phyloP scores from a whole-genome alignment of 2,329 filamentous ascomycete genomes.

The Myriangium duriaei region DNA sequence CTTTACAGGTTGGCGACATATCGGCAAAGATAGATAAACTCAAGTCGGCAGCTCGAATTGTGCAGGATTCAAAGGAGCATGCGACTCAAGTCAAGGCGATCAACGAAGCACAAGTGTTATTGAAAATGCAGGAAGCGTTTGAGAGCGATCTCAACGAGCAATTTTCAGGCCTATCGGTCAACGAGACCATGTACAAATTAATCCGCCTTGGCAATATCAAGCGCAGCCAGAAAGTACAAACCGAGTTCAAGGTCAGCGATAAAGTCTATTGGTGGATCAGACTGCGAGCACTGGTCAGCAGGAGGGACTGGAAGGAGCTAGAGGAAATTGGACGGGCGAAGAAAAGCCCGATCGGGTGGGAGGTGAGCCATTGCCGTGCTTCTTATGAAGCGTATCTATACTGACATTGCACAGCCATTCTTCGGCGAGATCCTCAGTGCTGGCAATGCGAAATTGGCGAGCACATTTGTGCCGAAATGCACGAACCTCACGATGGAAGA shows the following conservation, averaged over 20 bases:
- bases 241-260: slow-evolving; percentile 85
- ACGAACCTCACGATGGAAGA: slow-evolving; percentile 55
- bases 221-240: slow-evolving; percentile 74
- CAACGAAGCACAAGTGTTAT: slow-evolving; percentile 65
- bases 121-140: slow-evolving; percentile 76
- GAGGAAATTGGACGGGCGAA: slow-evolving; percentile 68
- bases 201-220: slow-evolving; percentile 71
- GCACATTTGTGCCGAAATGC: slow-evolving; percentile 79
- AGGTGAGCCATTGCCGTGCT: slow-evolving; percentile 48
- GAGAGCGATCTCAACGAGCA: slow-evolving; percentile 60
- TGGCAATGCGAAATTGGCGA: slow-evolving; percentile 77
- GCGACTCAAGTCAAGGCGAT: slow-evolving; percentile 61
- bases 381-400: slow-evolving; percentile 10
- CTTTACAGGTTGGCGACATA: slow-evolving; percentile 58
- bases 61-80: slow-evolving; percentile 72
- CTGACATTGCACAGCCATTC: slow-evolving; percentile 52
- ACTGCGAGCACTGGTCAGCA: slow-evolving; percentile 75
- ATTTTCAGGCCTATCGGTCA: slow-evolving; percentile 74
- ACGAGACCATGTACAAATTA: slow-evolving; percentile 85
- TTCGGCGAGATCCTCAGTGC: slow-evolving; percentile 81
- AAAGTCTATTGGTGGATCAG: slow-evolving; percentile 82
- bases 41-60: slow-evolving; percentile 68
- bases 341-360: slow-evolving; percentile 93
- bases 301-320: slow-evolving; percentile 83
- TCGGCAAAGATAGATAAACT: slow-evolving; percentile 71